Percentiles rank a stretch among this genome's conserved stretches.
These are phyloP conservation scores for Persicaria maculosa DNA, from an alignment of 148 eudicot genomes.

Conservation along the genomic window DNA sequence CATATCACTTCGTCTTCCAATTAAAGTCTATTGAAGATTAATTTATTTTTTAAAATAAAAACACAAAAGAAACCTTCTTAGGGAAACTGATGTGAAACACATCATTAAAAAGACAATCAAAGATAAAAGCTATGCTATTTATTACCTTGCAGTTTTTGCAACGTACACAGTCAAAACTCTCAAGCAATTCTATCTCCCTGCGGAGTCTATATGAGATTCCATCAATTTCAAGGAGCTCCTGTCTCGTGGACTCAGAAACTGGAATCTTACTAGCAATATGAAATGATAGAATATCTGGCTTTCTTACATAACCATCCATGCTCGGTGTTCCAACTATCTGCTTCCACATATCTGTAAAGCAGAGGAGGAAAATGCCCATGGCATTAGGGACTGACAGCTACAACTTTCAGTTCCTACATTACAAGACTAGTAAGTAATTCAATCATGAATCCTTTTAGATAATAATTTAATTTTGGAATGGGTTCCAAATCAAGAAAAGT, in stretches of 20 bases:
- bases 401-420: background rate
- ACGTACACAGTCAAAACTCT: constrained; percentile 63
- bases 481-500: constrained; percentile 2
- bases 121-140: constrained; percentile 10
- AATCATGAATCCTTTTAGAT: constrained; percentile 1
- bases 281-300: constrained; percentile 78
- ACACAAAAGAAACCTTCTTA: background rate
- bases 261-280: constrained; percentile 88
- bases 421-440: background rate
- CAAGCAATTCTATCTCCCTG: constrained; percentile 86
- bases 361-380: background rate
- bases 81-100: constrained; percentile 7
- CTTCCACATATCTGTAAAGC: constrained; percentile 82
- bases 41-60: background rate
- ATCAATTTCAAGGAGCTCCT: constrained; percentile 90
- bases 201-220: constrained; percentile 80
- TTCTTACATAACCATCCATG: constrained; percentile 60
- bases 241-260: constrained; percentile 81
- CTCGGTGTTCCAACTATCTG: constrained; percentile 64
- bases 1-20: constrained; percentile 80
- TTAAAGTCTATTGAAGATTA: constrained; percentile 31
- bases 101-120: background rate
- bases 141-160: constrained; percentile 85
- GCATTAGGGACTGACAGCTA: background rate
- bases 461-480: background rate